A percentile compares a stretch with the other conserved stretches of the same genome.
Conservation (phyloP, 1,284 basidiomycete species). For the Ustilago xerochloae region DNA sequence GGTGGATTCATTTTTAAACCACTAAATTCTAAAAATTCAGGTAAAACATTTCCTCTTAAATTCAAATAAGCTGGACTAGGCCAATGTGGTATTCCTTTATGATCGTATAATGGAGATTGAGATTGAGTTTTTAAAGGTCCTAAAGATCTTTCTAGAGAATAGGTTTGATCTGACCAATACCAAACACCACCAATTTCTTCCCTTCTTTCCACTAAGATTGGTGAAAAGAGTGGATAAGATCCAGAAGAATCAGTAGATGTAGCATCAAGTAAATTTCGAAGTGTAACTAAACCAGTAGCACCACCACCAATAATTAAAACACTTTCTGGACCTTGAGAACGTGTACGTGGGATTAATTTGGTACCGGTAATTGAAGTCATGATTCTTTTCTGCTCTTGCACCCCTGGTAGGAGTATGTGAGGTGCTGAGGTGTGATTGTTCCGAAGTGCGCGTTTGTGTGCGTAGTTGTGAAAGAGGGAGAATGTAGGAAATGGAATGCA, state of each 20-base stretch:
- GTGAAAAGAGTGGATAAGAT: slow-evolving; percentile 28
- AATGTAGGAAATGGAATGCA: not conserved
- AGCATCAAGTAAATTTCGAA: slow-evolving; percentile 51
- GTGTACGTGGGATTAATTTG: slow-evolving; percentile 14
- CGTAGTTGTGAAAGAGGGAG: not conserved
- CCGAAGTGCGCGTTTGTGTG: too few species aligned
- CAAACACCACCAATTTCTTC: slow-evolving; percentile 61
- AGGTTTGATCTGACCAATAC: slow-evolving; percentile 49
- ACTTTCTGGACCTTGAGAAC: slow-evolving; percentile 23
- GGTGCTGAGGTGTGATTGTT: not conserved
- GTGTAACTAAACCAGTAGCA: slow-evolving; percentile 52
- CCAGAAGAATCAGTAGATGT: slow-evolving; percentile 12
- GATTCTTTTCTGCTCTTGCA: too few species aligned
- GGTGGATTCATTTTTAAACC: slow-evolving; percentile 44
- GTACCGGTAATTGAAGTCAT: not conserved
- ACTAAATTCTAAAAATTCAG: slow-evolving; percentile 56
- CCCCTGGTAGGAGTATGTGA: too few species aligned
- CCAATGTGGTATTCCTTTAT: slow-evolving; percentile 49
- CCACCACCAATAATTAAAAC: slow-evolving; percentile 63
- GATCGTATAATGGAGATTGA: slow-evolving; percentile 31
- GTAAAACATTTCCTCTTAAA: slow-evolving; percentile 59
- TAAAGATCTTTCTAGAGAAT: slow-evolving; percentile 31
- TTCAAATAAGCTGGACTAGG: slow-evolving; percentile 59
- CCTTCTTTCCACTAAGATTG: slow-evolving; percentile 51
- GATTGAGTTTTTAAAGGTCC: slow-evolving; percentile 26